Base-by-base conservation (phyloP, 2,329 filamentous ascomycete genomes). In the Coniochaeta prunicola region DNA sequence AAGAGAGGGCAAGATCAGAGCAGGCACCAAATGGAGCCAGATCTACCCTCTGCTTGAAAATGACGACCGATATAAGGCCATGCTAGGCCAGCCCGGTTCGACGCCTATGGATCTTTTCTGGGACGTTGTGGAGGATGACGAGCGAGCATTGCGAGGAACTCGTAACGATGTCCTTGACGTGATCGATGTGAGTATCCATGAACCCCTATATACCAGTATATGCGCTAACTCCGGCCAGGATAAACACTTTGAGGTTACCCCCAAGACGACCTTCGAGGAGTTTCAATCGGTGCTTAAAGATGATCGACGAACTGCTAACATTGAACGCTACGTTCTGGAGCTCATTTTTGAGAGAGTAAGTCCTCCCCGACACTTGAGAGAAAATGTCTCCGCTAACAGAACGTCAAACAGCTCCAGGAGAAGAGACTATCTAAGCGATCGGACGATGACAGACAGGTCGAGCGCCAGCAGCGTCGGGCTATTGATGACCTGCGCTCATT, bases 51-150 rank as follows among this genome's bases (percentile, higher is more conserved):
- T 88, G 54, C 83, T 99, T 65, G 84, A 90, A 66, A 79, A 89
- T 58, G 94, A 99, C 68, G 82, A 88, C 54, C 90, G 92, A 64
- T 97, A 96, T 73, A 81, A 80, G 66, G 86, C 85, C 63, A 91
- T 96, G 80, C 82, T 92, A 60, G 92, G 92, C 57, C 91, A 96
- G 69, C 75, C 83, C 60, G 92, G 93, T 59, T 96, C 92, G 4
- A 89, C 85, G 4, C 91, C 94, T 15, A 81, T 96, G 64, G 92
- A 97, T 68, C 79, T 99, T 7, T 97, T 99, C 77, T 97, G 93
- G 91, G 94, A 99, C 71, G 79, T 92, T 54, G 82, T 97, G 28
- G 94, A 97, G 71, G 92, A 96, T 71, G 92, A 97, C 72, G 93
- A 99, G 69, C 86, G 90, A 59, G 86, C 88, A n/a, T 78, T 97